Evolutionary conservation across 495 filamentous ascomycete genomes (phyloP), one percentile per base, ranked within the genome.

Genomic region (Penicillium cinerascens): DNA sequence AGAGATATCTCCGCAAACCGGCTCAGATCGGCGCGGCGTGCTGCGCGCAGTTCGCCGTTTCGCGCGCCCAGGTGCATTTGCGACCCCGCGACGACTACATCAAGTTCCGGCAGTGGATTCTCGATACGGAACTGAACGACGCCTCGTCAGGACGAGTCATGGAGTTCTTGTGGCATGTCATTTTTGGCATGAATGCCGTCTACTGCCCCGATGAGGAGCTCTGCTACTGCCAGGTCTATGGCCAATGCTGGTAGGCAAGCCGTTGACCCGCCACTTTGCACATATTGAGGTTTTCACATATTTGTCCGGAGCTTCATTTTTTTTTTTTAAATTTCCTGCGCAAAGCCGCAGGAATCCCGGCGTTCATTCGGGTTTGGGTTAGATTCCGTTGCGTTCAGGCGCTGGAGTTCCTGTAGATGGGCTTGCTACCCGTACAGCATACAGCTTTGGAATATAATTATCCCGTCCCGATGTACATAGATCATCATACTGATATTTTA

Each of bases 91-190:
- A 76, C 10, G 78, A 82, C 41, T 91, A 84, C 62, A 60, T 84
- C 33, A 78, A 68, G 56, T 80, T 81, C 56, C 78, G 85, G 20
- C 79, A 88, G 50, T 91, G 86, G 86, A 59, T 91, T 22, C 61
- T 88, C 25, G 69, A 78, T 18, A 87, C 82, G 10, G 70, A 78
- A 18, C 63, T 79, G 44, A 73, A 70, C 23, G 84, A 90, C 63
- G 81, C 78, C 44, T 68, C 82, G 29, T 80, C 81, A 4, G 87
- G 87, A 0, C 75, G 87, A n/a, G 78, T 87, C 1, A 86, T 84
- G 80, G 87, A 89, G 68, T 89, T 87, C 60, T 59, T 86, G 16
- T 91, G 84, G 84, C 84, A 86, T 63, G 82, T 78, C 50, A 73
- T 89, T 26, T 90, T 89, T 52, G 74, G 74, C 35, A 73, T 65